Evolutionary conservation across 2,329 filamentous ascomycete species (phyloP).

Genomic region (Aspergillus japonicus): DNA sequence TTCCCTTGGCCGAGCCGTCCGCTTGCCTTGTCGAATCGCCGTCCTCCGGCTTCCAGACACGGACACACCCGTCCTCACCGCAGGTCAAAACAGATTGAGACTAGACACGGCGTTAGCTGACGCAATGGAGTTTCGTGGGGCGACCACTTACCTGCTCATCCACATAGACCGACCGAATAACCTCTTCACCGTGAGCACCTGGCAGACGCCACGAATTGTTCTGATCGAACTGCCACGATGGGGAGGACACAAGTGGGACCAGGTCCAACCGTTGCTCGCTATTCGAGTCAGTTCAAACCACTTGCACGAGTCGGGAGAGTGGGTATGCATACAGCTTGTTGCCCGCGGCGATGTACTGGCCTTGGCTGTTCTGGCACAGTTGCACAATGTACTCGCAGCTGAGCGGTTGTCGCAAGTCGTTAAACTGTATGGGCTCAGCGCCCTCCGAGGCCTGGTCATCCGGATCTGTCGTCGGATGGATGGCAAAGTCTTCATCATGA

Average conservation of each 20-base stretch:
- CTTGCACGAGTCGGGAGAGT: neutral
- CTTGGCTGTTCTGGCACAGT: conserved; percentile 46
- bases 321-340: conserved; percentile 48
- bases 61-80: conserved; percentile 46
- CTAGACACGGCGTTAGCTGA: conserved; percentile 22
- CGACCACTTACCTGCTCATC: conserved; percentile 41
- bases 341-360: conserved; percentile 48
- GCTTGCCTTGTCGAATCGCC: conserved; percentile 11
- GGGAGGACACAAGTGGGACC: conserved; percentile 37
- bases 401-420: conserved; percentile 56
- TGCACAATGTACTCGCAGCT: conserved; percentile 61
- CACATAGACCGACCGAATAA: conserved; percentile 48
- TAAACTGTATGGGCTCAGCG: conserved; percentile 51
- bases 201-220: conserved; percentile 43
- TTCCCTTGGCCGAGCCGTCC: conserved; percentile 21
- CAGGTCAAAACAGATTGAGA: conserved; percentile 44
- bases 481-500: conserved; percentile 61
- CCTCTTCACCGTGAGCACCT: conserved; percentile 50
- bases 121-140: neutral
- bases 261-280: conserved; percentile 46
- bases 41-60: conserved; percentile 36
- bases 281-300: conserved; percentile 4
- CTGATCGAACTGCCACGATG: conserved; percentile 42
- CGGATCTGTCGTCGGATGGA: conserved; percentile 54
- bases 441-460: conserved; percentile 48